Conservation (phyloP, 2,329 filamentous ascomycete genomes). For the Didymella sp. region DNA sequence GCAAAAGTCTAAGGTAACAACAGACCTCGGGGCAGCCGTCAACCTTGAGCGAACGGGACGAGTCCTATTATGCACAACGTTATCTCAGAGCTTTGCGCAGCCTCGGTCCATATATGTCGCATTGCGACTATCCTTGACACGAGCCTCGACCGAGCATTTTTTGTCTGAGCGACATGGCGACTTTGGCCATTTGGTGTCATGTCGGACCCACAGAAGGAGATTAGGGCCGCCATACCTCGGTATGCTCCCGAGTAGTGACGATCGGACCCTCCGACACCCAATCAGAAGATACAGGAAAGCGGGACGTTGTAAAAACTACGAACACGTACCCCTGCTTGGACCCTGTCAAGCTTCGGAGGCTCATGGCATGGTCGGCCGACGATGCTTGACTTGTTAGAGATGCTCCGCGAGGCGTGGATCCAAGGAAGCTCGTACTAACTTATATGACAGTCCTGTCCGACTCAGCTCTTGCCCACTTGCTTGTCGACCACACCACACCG, state of each 20-base stretch:
- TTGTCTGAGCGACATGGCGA: constrained; percentile 10
- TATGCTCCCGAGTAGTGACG: constrained; percentile 12
- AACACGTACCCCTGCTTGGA: constrained; percentile 9
- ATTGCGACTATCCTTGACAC: constrained; percentile 8
- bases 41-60: constrained; percentile 17
- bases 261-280: constrained; percentile 10
- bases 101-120: constrained; percentile 17
- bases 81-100: constrained; percentile 16
- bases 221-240: constrained; percentile 18
- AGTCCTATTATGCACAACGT: constrained; percentile 17
- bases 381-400: constrained; percentile 12
- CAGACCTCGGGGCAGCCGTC: constrained; percentile 1
- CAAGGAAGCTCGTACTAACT: constrained; percentile 3
- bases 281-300: constrained; percentile 5
- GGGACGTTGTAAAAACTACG: constrained; percentile 10
- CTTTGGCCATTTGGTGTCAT: constrained; percentile 17
- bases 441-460: constrained; percentile 18
- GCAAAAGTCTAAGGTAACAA: not conserved
- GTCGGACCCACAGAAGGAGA: constrained; percentile 12
- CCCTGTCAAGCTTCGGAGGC: constrained; percentile 18
- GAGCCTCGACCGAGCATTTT: constrained; percentile 17
- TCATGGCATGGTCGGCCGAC: constrained; percentile 8
- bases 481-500: constrained; percentile 7
- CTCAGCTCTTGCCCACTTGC: constrained; percentile 6
- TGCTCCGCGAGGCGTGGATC: constrained; percentile 8